Evolutionary conservation across 1,284 basidiomycete genomes (phyloP), one percentile per base, ranked within the genome.

Genomic region (Ustilago esculenta): DNA sequence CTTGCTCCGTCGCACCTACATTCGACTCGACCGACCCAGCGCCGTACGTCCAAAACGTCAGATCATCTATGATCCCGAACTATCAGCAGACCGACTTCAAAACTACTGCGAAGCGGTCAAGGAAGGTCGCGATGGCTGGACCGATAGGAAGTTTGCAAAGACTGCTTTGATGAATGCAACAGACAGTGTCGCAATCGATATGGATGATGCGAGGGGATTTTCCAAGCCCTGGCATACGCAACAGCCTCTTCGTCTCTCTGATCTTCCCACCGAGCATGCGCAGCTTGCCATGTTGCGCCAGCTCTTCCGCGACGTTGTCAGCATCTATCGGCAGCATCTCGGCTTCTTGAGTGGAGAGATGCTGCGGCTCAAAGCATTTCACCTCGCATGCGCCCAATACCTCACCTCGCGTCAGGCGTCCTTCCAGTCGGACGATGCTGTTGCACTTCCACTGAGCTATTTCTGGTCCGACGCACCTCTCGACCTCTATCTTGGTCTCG

Each of bases 381-480:
- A 73, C 35, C 56, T 37, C 7, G 58, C 70, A 3, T 55, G 64
- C 30, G 57, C 63, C 5, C 42, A 54, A 20, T 53, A 37, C 34
- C 33, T 57, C 33, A 4, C 11, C 11, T 15, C 40, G 24, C 41
- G 47, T 8, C 34, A 42, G 12, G 36, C 54, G 8, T 18, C 30
- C 11, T 15, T 45, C 9, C 20, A 35, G 32, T 18, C 18, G 0
- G 15, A 14, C 11, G 23, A 30, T 2, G 25, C 24, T 9, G 24
- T 24, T 12, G 34, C 39, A n/a, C 30, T 75, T 11, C 42, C 36
- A 10, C 47, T 77, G 9, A 58, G 53, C 46, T 77, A 61, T 55
- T 77, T 77, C 23, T 73, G 71, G 67, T 66, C 72, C 23, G 49
- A 70, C 17, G 61, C 52, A 3, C 54, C 75, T 10, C 55, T 77